A percentile compares a stretch with the other conserved stretches of the same genome.
These are phyloP conservation scores for Colletotrichum lindemuthianum DNA, from an alignment of 2,329 filamentous ascomycete genomes.

Conservation along the genomic window DNA sequence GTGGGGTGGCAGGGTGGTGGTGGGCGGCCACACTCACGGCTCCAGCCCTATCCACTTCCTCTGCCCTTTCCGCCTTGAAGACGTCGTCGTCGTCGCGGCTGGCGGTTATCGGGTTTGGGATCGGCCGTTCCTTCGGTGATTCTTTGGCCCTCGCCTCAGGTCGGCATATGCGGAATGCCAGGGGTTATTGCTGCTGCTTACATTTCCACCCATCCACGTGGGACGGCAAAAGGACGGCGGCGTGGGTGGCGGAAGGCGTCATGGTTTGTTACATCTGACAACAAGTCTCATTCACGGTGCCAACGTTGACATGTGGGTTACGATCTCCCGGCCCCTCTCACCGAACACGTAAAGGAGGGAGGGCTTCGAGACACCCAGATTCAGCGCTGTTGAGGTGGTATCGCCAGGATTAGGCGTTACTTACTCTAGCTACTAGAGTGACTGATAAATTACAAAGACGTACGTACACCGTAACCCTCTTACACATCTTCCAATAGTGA, in stretches of 20 bases:
- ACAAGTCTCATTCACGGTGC: too few relatives aligned
- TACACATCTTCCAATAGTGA: neutral
- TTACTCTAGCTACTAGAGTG: too few relatives aligned
- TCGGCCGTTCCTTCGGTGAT: slow-evolving; percentile 15
- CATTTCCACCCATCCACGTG: neutral
- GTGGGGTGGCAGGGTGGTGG: neutral
- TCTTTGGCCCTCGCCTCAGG: slow-evolving; percentile 5
- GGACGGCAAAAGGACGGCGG: neutral
- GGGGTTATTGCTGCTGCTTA: slow-evolving; percentile 4
- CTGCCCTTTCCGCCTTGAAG: neutral
- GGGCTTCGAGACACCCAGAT: too few relatives aligned
- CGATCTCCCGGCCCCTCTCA: too few relatives aligned
- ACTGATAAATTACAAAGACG: too few relatives aligned
- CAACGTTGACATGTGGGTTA: too few relatives aligned
- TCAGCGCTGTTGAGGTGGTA: too few relatives aligned
- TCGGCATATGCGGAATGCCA: slow-evolving; percentile 9
- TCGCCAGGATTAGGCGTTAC: too few relatives aligned
- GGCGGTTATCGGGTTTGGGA: neutral
- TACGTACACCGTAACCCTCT: too few relatives aligned
- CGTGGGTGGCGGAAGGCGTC: neutral
- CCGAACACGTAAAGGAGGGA: too few relatives aligned
- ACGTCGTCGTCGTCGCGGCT: neutral
- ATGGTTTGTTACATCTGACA: too few relatives aligned
- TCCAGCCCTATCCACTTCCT: slow-evolving; percentile 4
- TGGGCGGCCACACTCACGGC: neutral